Evolutionary conservation across 2,329 filamentous ascomycete genomes (phyloP).

Genomic region (Tympanopsis confertula): DNA sequence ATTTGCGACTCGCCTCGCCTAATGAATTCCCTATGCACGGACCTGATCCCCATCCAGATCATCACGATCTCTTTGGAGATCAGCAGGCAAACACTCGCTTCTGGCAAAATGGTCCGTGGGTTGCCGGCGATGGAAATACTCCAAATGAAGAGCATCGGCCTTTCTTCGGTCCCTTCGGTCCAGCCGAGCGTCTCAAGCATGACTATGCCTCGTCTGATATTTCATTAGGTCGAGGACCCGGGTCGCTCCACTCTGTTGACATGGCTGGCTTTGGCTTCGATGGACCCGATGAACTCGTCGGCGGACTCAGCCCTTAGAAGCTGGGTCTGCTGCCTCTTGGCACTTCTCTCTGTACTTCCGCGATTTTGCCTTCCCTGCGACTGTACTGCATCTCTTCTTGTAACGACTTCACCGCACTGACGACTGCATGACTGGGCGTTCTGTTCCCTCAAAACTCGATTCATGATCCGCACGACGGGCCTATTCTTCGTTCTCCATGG

Average conservation of each 20-base stretch:
- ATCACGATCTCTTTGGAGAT: conserved; percentile 28
- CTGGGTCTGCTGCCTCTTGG: not conserved
- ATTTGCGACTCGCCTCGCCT: conserved; percentile 25
- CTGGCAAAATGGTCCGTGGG: conserved; percentile 28
- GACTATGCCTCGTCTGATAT: conserved; percentile 29
- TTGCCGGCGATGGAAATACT: conserved; percentile 24
- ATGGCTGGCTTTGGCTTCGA: conserved; percentile 29
- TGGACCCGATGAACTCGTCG: conserved; percentile 19
- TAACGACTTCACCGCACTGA: conserved; percentile 24
- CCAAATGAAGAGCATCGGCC: conserved; percentile 26
- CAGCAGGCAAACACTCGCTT: conserved; percentile 28
- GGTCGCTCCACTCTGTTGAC: conserved; percentile 27
- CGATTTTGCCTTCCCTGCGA: conserved; percentile 10
- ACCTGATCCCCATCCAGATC: conserved; percentile 11
- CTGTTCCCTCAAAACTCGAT: conserved; percentile 6
- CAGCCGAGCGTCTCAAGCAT: conserved; percentile 25
- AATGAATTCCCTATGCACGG: conserved; percentile 24
- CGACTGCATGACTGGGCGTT: conserved; percentile 26
- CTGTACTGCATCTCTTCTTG: conserved; percentile 19
- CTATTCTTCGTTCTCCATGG: conserved; percentile 7
- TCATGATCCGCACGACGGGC: conserved; percentile 5
- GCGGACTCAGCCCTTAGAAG: conserved; percentile 20
- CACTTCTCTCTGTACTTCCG: not conserved
- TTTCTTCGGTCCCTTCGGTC: conserved; percentile 21
- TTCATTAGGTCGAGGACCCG: conserved; percentile 24